phyloP scores from a whole-genome alignment of 148 eudicot genomes.

The Rhododendron simsii region DNA sequence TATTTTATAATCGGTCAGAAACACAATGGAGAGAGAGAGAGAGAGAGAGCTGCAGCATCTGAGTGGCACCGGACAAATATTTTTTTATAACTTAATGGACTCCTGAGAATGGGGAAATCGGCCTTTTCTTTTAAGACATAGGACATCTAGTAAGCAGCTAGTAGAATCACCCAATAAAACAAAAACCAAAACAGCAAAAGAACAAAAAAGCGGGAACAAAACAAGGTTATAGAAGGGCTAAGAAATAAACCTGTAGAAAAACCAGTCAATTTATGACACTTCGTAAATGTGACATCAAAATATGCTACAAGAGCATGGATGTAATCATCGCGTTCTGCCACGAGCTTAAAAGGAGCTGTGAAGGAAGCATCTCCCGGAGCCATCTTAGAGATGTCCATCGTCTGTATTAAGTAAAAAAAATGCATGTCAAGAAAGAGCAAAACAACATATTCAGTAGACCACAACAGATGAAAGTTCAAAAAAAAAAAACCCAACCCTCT shows the following conservation, averaged over 20 bases:
- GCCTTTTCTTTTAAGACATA: neutral
- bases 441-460: neutral
- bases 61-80: neutral
- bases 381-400: conserved; percentile 98
- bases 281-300: conserved; percentile 87
- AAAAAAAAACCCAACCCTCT: neutral
- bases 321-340: conserved; percentile 90
- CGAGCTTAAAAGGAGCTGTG: conserved; percentile 85
- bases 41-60: neutral
- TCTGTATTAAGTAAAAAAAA: conserved; percentile 35
- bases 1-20: neutral
- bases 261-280: conserved; percentile 82
- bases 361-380: conserved; percentile 87
- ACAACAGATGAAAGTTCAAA: neutral
- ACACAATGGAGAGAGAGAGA: neutral
- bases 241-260: conserved; percentile 78
- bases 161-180: neutral
- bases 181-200: neutral
- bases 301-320: conserved; percentile 97
- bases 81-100: neutral
- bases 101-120: neutral
- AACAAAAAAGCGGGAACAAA: neutral
- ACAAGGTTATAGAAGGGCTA: neutral
- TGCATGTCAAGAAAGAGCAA: neutral
- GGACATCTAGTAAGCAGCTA: neutral